Conservation (phyloP, 257 asterid genomes). For the Craterostigma plantagineum region DNA sequence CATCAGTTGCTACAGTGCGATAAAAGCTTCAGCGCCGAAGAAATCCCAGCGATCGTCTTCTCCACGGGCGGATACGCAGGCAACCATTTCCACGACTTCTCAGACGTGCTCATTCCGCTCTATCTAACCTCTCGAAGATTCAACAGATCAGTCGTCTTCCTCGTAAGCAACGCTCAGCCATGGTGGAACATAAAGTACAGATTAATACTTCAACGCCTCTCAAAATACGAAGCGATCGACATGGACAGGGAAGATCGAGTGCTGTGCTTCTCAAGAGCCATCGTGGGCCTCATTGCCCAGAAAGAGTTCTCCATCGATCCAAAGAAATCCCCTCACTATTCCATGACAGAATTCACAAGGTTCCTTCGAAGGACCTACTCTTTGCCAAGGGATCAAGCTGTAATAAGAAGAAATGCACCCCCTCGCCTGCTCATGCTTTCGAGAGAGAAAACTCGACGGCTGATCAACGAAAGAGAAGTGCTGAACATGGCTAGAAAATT, state of each 20-base stretch:
- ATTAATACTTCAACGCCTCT: conserved; percentile 12
- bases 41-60: conserved; percentile 36
- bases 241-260: conserved; percentile 20
- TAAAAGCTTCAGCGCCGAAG: conserved; percentile 4
- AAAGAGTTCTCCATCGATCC: conserved; percentile 23
- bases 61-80: conserved; percentile 30
- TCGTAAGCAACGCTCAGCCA: conserved; percentile 12
- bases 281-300: conserved; percentile 28
- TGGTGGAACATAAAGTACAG: conserved; percentile 22
- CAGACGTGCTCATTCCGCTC: conserved; percentile 42
- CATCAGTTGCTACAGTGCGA: conserved; percentile 14
- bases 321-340: conserved; percentile 3
- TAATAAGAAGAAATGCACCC: background rate
- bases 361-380: conserved; percentile 3
- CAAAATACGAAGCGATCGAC: conserved; percentile 22
- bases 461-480: conserved; percentile 1
- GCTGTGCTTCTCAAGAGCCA: conserved; percentile 26
- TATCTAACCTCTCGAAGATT: conserved; percentile 24
- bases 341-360: conserved; percentile 21
- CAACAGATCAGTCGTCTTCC: conserved; percentile 19
- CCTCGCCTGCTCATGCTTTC: conserved; percentile 1
- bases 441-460: background rate
- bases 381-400: background rate
- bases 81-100: conserved; percentile 45
- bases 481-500: background rate